Conservation (phyloP, 805 yeast genomes). For the Yarrowia deformans region DNA sequence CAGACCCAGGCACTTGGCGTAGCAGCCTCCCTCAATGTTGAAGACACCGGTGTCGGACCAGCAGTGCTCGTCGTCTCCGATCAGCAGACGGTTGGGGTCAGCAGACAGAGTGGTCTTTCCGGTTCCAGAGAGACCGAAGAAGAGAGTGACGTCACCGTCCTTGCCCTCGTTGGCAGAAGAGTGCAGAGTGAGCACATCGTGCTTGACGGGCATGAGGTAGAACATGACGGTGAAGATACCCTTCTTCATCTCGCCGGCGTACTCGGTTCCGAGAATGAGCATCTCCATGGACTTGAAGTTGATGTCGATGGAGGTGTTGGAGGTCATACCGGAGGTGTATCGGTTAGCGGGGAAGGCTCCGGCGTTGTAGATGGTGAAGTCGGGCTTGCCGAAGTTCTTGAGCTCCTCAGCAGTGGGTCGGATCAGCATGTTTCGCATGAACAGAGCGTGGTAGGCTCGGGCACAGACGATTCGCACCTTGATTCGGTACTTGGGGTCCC, state of each 20-base stretch:
- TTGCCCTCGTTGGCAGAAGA: conserved; percentile 94
- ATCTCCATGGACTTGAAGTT: conserved; percentile 98
- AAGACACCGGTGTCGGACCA: conserved; percentile 99
- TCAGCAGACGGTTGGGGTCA: conserved; percentile 89
- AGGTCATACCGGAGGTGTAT: conserved; percentile 96
- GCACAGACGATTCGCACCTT: conserved; percentile 97
- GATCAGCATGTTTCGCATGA: conserved; percentile 98
- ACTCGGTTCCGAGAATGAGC: conserved; percentile 98
- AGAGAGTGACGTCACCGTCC: conserved; percentile 86
- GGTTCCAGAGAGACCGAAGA: conserved; percentile 97
- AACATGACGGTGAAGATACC: conserved; percentile 99
- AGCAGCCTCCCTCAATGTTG: conserved; percentile 99
- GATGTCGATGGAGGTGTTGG: conserved; percentile 92
- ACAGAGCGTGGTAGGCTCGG: conserved; percentile 96
- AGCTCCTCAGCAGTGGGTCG: conserved; percentile 92
- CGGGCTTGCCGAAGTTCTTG: conserved; percentile 92
- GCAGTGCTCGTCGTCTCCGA: conserved; percentile 99
- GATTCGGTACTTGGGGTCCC: conserved; percentile 98
- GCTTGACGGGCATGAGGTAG: conserved; percentile 95
- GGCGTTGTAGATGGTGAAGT: conserved; percentile 96
- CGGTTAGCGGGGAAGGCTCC: conserved; percentile 99
- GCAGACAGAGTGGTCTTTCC: conserved; percentile 98
- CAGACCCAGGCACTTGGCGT: conserved; percentile 94
- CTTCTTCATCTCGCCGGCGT: conserved; percentile 99
- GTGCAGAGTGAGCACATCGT: conserved; percentile 90